Evolutionary conservation across 176 grass and related monocot species (phyloP), one percentile per base, ranked within the genome.

Genomic region (Musa beccarii): DNA sequence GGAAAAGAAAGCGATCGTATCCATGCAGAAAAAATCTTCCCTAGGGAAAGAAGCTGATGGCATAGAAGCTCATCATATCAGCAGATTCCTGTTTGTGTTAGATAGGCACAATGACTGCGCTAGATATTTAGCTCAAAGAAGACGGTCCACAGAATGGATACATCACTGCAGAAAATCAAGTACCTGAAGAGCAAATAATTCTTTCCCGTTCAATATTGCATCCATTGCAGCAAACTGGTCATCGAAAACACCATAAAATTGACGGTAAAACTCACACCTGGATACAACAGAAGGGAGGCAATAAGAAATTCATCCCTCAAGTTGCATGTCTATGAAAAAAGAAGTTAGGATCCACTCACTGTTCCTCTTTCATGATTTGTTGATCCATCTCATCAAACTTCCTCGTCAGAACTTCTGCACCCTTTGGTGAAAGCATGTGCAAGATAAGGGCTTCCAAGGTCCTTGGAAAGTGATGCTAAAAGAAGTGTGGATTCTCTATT

Each of bases 371-470:
- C 50, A 84, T 89, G 22, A 84, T 82, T 76, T 66, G 80, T 79
- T 81, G 88, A 78, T 99, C 90, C 81, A 91, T 88, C 84, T 89
- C 84, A 43, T 99, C 95, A 54, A 91, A 99, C 82, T 98, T 98
- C n/a, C 88, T 82, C 73, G 95, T 94, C 51, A 99, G 86, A 80
- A 94, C 76, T 84, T 99, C 95, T 81, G 95, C 95, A 84, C 88
- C 88, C 73, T 79, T 84, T 74, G 95, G 95, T 70, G 84, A 80
- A 78, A 87, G 85, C 79, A 87, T 75, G 68, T 99, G 89, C 75
- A 99, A 76, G 53, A 99, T 82, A 80, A 99, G 80, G 63, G 78
- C 76, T 83, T 93, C 88, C 83, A 91, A 72, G 66, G 95, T 89
- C 80, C 95, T 91, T 68, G 95, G 95, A 59, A 99, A 99, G 68